Evolutionary conservation across 1,139 yeast species (phyloP), one percentile per base, ranked within the genome.

Genomic region (Arxiozyma slooffiae): DNA sequence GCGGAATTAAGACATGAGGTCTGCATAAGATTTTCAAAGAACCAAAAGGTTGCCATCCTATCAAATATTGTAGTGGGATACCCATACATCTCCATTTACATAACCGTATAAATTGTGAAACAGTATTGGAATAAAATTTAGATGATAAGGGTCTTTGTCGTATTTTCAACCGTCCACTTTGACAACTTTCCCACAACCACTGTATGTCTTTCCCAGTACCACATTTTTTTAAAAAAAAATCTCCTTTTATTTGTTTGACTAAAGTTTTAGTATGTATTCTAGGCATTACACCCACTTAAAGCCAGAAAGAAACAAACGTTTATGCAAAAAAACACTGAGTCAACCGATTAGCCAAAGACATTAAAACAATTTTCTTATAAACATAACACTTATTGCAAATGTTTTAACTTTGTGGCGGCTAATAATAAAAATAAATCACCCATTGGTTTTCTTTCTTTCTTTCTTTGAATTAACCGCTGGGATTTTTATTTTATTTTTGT

Each of bases 21-120:
- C 67, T 60, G 60, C 96, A 87, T 36, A 61, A 56, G 3, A 92
- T 73, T 21, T 77, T 79, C 47, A 90, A 64, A 0, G 67, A 57
- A 0, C 95, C 96, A 70, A 92, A 92, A 1, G 97, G 97, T 68
- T 90, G 97, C 0, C 81, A 69, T 1, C 90, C 89, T 22, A 92
- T 70, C 8, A 92, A 78, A 64, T 92, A 89, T 66, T 92, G 97
- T 38, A 90, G 66, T 0, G 97, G 97, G 20, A 75, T 78, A 11
- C 73, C 71, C 18, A 64, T 62, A 4, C 75, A 63, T 53, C 92
- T 64, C 52, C 72, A 59, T 1, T 47, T 2, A 30, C 73, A 70
- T 0, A 72, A 71, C 4, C 38, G 21, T 8, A 26, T 23, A 38
- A 41, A 45, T 6, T 24, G 38, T 20, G 21, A 30, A 7, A 34